Percentiles rank a stretch among this genome's conserved stretches.
Evolutionary conservation across 495 filamentous ascomycete genomes (phyloP).

Genomic region (Polyplosphaeria fusca): DNA sequence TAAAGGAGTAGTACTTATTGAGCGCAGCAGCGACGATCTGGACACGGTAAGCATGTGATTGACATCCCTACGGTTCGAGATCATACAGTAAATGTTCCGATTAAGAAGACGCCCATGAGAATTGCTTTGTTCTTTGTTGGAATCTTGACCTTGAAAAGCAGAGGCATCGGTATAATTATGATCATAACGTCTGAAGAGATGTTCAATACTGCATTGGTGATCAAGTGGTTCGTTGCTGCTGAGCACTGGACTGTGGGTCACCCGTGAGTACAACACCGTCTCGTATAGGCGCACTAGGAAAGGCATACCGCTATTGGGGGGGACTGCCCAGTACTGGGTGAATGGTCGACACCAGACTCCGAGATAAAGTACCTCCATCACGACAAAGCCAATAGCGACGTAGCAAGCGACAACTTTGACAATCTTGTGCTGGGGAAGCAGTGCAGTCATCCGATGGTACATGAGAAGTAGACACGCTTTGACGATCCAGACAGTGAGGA

Average conservation of each 20-base stretch:
- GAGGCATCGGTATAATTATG: constrained; percentile 58
- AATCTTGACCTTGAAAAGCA: constrained; percentile 54
- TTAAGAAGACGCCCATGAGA: constrained; percentile 46
- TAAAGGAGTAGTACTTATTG: constrained; percentile 66
- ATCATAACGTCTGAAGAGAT: constrained; percentile 62
- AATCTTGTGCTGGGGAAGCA: constrained; percentile 45
- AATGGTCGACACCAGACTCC: constrained; percentile 64
- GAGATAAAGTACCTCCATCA: constrained; percentile 61
- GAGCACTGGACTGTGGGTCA: constrained; percentile 34
- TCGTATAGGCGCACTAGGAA: constrained; percentile 28
- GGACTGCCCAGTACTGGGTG: constrained; percentile 55
- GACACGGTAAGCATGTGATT: neutral
- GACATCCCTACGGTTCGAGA: neutral
- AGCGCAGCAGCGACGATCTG: constrained; percentile 58
- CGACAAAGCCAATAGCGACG: constrained; percentile 49
- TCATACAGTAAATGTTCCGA: constrained; percentile 57
- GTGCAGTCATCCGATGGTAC: constrained; percentile 51
- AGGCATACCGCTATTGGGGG: constrained; percentile 7
- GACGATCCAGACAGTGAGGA: constrained; percentile 48
- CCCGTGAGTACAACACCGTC: constrained; percentile 23
- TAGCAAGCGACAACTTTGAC: constrained; percentile 56
- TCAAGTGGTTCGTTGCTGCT: constrained; percentile 54
- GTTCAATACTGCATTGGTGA: constrained; percentile 63
- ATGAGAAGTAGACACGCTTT: constrained; percentile 55
- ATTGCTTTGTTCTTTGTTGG: constrained; percentile 51